Evolutionary conservation across 2,329 filamentous ascomycete species (phyloP).

Genomic region (Orbilia ellipsospora): DNA sequence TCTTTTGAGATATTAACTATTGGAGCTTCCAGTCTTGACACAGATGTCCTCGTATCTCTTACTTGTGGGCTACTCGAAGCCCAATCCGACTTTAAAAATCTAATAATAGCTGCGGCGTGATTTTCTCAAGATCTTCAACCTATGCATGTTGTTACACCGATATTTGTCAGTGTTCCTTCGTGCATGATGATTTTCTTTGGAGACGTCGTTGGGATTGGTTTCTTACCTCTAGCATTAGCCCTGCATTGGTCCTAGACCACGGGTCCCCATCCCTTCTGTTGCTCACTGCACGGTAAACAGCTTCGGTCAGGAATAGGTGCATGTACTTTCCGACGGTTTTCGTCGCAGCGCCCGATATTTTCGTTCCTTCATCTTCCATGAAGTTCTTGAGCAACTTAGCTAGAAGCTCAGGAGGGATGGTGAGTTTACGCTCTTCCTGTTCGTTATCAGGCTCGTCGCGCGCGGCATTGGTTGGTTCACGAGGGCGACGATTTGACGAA

Average conservation of each 20-base stretch:
- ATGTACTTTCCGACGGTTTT: slow-evolving; percentile 52
- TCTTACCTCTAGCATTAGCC: slow-evolving; percentile 50
- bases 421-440: slow-evolving; percentile 32
- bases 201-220: background rate
- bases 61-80: background rate
- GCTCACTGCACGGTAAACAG: slow-evolving; percentile 51
- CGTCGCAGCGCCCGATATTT: slow-evolving; percentile 44
- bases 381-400: slow-evolving; percentile 52
- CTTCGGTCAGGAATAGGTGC: slow-evolving; percentile 52
- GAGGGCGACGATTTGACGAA: slow-evolving; percentile 17
- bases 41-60: background rate
- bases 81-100: slow-evolving; percentile 34
- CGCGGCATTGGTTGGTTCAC: slow-evolving; percentile 1
- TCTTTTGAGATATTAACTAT: too few species aligned
- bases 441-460: slow-evolving; percentile 11
- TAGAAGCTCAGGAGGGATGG: slow-evolving; percentile 46
- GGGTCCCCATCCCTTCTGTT: slow-evolving; percentile 50
- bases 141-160: slow-evolving; percentile 14
- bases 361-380: slow-evolving; percentile 52
- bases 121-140: slow-evolving; percentile 53
- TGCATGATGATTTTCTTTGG: slow-evolving; percentile 4
- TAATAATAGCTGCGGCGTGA: slow-evolving; percentile 53
- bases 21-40: background rate
- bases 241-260: slow-evolving; percentile 50
- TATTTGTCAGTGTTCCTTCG: slow-evolving; percentile 42